Evolutionary conservation across 306 rosid genomes (phyloP).

Genomic region (Rosa chinensis): DNA sequence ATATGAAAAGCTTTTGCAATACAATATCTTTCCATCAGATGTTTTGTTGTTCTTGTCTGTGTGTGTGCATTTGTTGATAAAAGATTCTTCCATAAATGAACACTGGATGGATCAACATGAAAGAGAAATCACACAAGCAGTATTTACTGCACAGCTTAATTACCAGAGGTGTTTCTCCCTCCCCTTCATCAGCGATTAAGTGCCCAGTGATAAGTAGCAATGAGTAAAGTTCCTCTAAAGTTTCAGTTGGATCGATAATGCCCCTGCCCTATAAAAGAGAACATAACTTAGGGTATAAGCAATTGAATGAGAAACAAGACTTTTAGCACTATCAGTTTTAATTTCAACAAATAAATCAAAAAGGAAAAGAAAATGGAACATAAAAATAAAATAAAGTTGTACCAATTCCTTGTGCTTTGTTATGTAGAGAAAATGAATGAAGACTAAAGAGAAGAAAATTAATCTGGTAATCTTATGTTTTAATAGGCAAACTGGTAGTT

Average conservation of each 20-base stretch:
- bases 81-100: neutral
- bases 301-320: neutral
- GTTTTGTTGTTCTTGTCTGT: neutral
- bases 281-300: constrained; percentile 36
- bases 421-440: neutral
- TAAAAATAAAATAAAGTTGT: neutral
- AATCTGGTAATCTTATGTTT: neutral
- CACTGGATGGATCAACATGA: neutral
- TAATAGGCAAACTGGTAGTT: neutral
- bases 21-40: neutral
- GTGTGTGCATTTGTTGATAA: neutral
- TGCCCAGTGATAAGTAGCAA: constrained; percentile 84
- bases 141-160: neutral
- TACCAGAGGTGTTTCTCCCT: constrained; percentile 94
- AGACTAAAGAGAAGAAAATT: neutral
- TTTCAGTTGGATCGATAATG: constrained; percentile 71
- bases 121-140: neutral
- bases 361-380: constrained; percentile 1
- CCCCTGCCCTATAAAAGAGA: constrained; percentile 76
- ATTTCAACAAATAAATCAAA: neutral
- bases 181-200: constrained; percentile 92
- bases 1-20: neutral
- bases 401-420: neutral
- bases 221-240: constrained; percentile 90
- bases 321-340: neutral